Evolutionary conservation across 1,139 yeast species (phyloP).

Genomic region (Pneumocystis carinii): DNA sequence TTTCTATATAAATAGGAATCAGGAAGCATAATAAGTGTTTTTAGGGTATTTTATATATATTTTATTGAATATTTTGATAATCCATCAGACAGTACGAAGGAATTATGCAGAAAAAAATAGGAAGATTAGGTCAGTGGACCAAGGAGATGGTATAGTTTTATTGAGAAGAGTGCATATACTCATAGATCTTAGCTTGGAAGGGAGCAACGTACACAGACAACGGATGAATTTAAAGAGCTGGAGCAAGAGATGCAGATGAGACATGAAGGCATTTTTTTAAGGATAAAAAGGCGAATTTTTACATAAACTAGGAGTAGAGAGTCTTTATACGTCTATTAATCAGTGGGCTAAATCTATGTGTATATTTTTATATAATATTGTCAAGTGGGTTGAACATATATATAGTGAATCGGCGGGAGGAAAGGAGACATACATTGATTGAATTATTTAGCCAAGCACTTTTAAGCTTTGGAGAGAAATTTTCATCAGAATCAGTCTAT

Average conservation of each 20-base stretch:
- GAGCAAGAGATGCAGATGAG: slow-evolving; percentile 15
- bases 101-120: background rate
- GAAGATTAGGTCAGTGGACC: background rate
- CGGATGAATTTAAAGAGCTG: slow-evolving; percentile 15
- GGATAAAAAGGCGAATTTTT: background rate
- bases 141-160: background rate
- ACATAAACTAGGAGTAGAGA: background rate
- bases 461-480: slow-evolving; percentile 14
- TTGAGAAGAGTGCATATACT: background rate
- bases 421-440: slow-evolving; percentile 14
- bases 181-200: slow-evolving; percentile 12
- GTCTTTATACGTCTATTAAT: background rate
- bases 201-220: slow-evolving; percentile 15
- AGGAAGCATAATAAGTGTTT: too few species aligned
- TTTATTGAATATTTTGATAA: too few species aligned
- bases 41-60: too few species aligned
- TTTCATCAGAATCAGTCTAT: slow-evolving; percentile 15
- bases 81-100: background rate
- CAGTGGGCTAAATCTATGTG: background rate
- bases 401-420: slow-evolving; percentile 3
- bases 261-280: slow-evolving; percentile 11
- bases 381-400: too few species aligned
- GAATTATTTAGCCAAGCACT: slow-evolving; percentile 15
- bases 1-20: too few species aligned
- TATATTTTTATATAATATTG: background rate